These are phyloP conservation scores for Lodderomyces theae DNA, from an alignment of 1,139 yeast species.

Conservation along the genomic window DNA sequence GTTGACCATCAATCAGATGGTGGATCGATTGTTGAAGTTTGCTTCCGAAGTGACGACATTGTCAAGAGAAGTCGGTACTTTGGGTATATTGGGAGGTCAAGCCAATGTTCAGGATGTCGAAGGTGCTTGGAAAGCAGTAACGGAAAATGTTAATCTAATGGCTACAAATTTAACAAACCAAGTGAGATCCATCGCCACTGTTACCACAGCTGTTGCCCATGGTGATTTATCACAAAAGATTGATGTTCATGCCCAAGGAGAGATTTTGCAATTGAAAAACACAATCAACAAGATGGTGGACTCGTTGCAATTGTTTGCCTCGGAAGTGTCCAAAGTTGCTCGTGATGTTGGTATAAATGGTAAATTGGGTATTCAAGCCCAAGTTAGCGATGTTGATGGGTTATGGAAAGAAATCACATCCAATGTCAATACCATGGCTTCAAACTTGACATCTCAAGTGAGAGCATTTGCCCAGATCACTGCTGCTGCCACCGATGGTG, in stretches of 20 bases:
- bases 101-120: constrained; percentile 91
- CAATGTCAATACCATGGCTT: constrained; percentile 92
- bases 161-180: constrained; percentile 86
- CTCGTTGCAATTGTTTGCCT: constrained; percentile 80
- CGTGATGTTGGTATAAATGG: constrained; percentile 93
- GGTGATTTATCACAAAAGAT: constrained; percentile 87
- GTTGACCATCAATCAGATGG: constrained; percentile 80
- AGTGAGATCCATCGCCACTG: constrained; percentile 86
- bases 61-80: constrained; percentile 86
- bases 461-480: constrained; percentile 92
- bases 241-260: constrained; percentile 89
- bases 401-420: constrained; percentile 90
- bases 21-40: constrained; percentile 81
- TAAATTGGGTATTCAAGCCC: constrained; percentile 87
- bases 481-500: constrained; percentile 93
- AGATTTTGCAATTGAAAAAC: constrained; percentile 69
- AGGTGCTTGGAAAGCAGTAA: constrained; percentile 91
- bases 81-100: constrained; percentile 87
- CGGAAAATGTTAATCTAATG: constrained; percentile 87
- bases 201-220: constrained; percentile 89
- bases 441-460: constrained; percentile 85
- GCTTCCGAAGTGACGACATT: constrained; percentile 87
- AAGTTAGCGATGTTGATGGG: constrained; percentile 87
- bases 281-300: constrained; percentile 92
- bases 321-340: constrained; percentile 86